Evolutionary conservation across 2,329 filamentous ascomycete genomes (phyloP).

Genomic region (Botrytis pseudocinerea): DNA sequence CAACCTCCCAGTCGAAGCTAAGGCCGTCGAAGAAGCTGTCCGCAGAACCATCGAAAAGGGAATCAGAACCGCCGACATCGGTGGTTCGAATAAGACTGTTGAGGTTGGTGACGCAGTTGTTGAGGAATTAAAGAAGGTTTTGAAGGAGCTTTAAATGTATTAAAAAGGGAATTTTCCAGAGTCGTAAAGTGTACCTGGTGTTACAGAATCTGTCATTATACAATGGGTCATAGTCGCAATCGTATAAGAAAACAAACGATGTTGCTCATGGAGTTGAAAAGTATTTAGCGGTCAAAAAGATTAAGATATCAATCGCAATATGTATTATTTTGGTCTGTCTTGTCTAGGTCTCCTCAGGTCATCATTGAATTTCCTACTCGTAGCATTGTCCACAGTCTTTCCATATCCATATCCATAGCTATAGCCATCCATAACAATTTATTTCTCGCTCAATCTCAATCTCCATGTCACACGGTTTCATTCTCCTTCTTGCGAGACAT

Average conservation of each 20-base stretch:
- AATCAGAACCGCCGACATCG: constrained; percentile 80
- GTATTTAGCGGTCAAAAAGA: neutral
- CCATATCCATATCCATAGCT: neutral
- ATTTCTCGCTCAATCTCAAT: neutral
- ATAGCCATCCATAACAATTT: neutral
- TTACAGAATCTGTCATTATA: neutral
- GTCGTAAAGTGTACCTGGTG: neutral
- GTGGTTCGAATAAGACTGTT: constrained; percentile 69
- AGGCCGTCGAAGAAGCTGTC: constrained; percentile 79
- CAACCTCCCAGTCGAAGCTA: constrained; percentile 72
- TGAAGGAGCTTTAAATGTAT: constrained; percentile 43
- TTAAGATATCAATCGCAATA: neutral
- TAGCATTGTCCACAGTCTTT: constrained; percentile 3
- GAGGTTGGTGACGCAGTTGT: constrained; percentile 84
- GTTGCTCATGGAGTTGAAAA: neutral
- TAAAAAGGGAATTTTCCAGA: neutral
- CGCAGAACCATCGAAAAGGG: constrained; percentile 76
- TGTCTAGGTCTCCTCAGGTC: neutral
- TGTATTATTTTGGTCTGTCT: neutral
- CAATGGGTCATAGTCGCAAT: neutral
- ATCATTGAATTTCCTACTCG: neutral
- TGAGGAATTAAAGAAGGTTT: constrained; percentile 68
- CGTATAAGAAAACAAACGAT: neutral
- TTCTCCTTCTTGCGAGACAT: neutral
- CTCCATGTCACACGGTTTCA: neutral